Conservation (phyloP, 164 flowering plant genomes). For the Buxus sempervirens region DNA sequence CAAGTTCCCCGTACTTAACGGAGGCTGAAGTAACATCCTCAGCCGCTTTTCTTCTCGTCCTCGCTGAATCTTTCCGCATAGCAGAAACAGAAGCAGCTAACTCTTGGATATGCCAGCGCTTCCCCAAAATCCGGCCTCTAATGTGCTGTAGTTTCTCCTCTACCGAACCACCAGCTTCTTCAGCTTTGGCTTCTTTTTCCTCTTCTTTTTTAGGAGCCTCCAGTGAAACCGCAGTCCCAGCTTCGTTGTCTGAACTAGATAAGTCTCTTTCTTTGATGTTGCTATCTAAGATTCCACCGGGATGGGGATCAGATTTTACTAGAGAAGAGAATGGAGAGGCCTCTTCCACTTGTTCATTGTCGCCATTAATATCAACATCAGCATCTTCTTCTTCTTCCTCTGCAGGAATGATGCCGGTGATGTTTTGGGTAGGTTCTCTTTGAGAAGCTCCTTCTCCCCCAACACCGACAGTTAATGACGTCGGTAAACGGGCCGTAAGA, state of each 20-base stretch:
- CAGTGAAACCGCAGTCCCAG: not conserved
- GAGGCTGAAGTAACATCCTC: conserved; percentile 43
- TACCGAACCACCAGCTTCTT: conserved; percentile 6
- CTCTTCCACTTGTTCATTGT: no score
- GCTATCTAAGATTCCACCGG: not conserved
- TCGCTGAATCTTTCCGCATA: conserved; percentile 46
- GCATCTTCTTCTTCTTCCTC: not conserved
- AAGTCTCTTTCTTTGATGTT: not conserved
- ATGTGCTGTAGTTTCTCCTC: conserved; percentile 37
- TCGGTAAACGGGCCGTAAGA: no score
- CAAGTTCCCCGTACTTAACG: conserved; percentile 38
- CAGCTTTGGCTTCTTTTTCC: not conserved
- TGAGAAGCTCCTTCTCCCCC: not conserved
- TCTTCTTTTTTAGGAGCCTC: not conserved
- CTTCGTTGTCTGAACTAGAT: not conserved
- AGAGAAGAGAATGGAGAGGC: not conserved
- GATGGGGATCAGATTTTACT: not conserved
- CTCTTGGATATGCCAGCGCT: conserved; percentile 36
- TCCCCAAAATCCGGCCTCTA: conserved; percentile 34
- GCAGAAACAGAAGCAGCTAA: conserved; percentile 39
- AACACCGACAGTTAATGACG: not conserved
- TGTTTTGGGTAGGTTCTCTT: not conserved
- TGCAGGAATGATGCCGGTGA: not conserved
- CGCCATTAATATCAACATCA: no score
- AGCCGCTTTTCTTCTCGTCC: conserved; percentile 53